phyloP scores from a whole-genome alignment of 257 asterid genomes.

The Catharanthus roseus region DNA sequence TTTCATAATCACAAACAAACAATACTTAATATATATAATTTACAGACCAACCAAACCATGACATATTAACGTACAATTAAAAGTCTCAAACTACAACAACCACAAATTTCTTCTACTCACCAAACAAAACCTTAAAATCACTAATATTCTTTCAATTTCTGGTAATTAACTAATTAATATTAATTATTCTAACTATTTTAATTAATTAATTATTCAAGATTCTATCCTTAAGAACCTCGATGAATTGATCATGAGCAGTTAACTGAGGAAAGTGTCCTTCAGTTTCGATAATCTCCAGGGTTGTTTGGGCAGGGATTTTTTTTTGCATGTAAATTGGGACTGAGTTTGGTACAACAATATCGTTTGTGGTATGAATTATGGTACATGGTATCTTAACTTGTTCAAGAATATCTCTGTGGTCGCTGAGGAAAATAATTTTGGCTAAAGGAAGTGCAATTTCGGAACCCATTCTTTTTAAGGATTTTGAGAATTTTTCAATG shows the following conservation, averaged over 20 bases:
- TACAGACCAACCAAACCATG: not conserved
- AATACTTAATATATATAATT: no score
- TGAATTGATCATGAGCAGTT: constrained; percentile 47
- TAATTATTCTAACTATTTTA: no score
- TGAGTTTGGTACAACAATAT: constrained; percentile 56
- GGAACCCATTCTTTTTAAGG: constrained; percentile 50
- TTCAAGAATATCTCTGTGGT: constrained; percentile 46
- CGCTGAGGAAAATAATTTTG: constrained; percentile 55
- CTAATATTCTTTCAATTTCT: not conserved
- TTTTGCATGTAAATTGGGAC: constrained; percentile 50
- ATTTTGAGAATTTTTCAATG: constrained; percentile 28
- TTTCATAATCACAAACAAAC: constrained; percentile 2
- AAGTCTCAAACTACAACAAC: constrained; percentile 10
- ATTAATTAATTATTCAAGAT: no score
- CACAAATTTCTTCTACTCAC: not conserved
- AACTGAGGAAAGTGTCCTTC: constrained; percentile 84
- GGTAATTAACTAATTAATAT: no score
- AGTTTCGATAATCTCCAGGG: constrained; percentile 43
- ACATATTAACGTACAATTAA: constrained; percentile 9
- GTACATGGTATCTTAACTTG: constrained; percentile 49
- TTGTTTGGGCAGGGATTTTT: constrained; percentile 39
- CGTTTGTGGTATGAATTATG: constrained; percentile 48
- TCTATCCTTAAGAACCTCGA: constrained; percentile 37
- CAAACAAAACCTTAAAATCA: not conserved
- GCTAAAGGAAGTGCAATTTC: constrained; percentile 52